A percentile compares a stretch with the other conserved stretches of the same genome.
Conservation (phyloP, 2,329 filamentous ascomycete genomes). For the Cladosporium halotolerans region DNA sequence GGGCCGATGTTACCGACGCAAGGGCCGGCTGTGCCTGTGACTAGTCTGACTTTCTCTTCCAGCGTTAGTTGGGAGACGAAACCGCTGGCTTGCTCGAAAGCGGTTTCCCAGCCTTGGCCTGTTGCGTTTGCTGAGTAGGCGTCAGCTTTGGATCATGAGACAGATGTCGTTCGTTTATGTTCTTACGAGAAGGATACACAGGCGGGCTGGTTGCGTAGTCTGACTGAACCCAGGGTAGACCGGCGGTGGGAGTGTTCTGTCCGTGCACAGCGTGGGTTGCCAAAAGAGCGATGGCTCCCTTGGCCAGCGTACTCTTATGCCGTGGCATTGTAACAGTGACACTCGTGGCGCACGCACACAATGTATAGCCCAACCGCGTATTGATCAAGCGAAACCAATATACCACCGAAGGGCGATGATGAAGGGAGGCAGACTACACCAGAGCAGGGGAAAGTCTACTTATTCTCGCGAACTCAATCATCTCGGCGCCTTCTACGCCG, state of each 20-base stretch:
- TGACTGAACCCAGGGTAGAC: constrained; percentile 19
- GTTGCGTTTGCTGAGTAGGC: constrained; percentile 17
- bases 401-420: too few species aligned
- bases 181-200: constrained; percentile 21
- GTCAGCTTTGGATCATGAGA: background rate
- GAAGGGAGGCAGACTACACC: too few species aligned
- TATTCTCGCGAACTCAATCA: too few species aligned
- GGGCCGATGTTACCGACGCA: constrained; percentile 58
- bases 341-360: too few species aligned
- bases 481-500: too few species aligned
- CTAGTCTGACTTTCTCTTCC: constrained; percentile 19
- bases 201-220: constrained; percentile 21
- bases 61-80: constrained; percentile 19
- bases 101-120: constrained; percentile 19
- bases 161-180: background rate
- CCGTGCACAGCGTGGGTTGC: background rate
- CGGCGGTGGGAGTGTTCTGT: constrained; percentile 14
- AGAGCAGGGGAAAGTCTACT: too few species aligned
- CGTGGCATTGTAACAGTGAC: too few species aligned
- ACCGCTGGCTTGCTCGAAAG: constrained; percentile 16
- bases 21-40: constrained; percentile 22
- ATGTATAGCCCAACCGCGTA: too few species aligned
- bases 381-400: too few species aligned
- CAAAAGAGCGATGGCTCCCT: too few species aligned
- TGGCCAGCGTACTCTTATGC: too few species aligned